Percentiles rank a stretch among this genome's conserved stretches.
These are phyloP conservation scores for Notholithocarpus densiflorus DNA, from an alignment of 306 rosid species.

Conservation along the genomic window DNA sequence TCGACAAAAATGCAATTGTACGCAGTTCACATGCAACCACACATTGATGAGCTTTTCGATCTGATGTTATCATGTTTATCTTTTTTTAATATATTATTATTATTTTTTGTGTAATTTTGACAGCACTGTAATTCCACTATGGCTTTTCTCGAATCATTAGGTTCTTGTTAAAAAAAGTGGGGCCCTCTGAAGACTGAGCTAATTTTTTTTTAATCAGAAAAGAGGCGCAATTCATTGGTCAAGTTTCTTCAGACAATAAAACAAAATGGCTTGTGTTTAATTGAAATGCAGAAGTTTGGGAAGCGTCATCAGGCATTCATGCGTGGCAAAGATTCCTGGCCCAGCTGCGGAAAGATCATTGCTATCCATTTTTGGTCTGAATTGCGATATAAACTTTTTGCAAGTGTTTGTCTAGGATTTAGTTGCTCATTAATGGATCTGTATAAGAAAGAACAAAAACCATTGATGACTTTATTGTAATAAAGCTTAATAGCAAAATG, in stretches of 20 bases:
- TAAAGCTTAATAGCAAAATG: too few species aligned
- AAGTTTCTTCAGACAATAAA: slow-evolving; percentile 53
- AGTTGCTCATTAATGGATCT: too few species aligned
- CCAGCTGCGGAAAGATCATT: slow-evolving; percentile 66
- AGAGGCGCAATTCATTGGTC: slow-evolving; percentile 64
- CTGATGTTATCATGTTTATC: slow-evolving; percentile 31
- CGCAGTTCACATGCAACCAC: slow-evolving; percentile 28
- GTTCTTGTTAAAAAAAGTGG: slow-evolving; percentile 45
- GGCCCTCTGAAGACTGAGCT: slow-evolving; percentile 41
- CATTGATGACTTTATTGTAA: too few species aligned
- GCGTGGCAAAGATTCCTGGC: slow-evolving; percentile 55
- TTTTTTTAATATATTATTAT: slow-evolving; percentile 22
- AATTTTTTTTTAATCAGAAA: slow-evolving; percentile 47
- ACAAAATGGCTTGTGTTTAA: slow-evolving; percentile 54
- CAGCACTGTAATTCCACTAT: slow-evolving; percentile 82
- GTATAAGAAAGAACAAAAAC: too few species aligned
- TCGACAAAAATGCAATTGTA: slow-evolving; percentile 16
- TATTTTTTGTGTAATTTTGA: slow-evolving; percentile 21
- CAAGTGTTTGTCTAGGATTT: too few species aligned
- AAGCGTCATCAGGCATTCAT: slow-evolving; percentile 54
- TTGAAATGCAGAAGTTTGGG: slow-evolving; percentile 60
- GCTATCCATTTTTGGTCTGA: slow-evolving; percentile 68
- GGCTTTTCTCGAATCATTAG: slow-evolving; percentile 57
- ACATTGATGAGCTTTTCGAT: slow-evolving; percentile 23
- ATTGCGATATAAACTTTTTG: slow-evolving; percentile 46